Base-by-base conservation (phyloP, 78 protist species). In the Speleostelium caveatum region DNA sequence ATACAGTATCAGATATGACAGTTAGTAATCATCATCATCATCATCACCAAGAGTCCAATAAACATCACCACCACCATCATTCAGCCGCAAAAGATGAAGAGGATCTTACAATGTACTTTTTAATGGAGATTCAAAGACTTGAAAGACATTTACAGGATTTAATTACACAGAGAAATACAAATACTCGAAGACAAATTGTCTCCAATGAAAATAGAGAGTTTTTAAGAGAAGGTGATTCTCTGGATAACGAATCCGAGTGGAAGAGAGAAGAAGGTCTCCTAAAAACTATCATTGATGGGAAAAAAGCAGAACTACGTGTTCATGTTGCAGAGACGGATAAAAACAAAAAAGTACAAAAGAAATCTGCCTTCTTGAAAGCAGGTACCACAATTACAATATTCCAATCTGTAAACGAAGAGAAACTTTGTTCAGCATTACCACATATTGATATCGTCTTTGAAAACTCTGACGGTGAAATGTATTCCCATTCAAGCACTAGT, bases 121-220 rank as follows among this genome's bases (percentile, higher is more conserved):
- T 79, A 30, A 7, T n/a, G 26, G 88, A 79, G 58, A 79, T 79
- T 56, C 75, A 79, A 28, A 28, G 49, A 21, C 55, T 79, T 17
- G 88, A 79, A 39, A 65, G 88, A 68, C 35, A 67, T 24, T 41
- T 79, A 7, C 88, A 79, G 56, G 88, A 79, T 55, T 59, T 59
- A 28, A 67, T 79, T 21, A 68, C 33, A 24, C 88, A 79, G 39
- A 65, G 88, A 65, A 79, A 69, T 10, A 79, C 45, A 21, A 79
- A 79, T 36, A 79, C 88, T 10, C 45, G 88, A 17, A 77, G 56
- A 51, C 41, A 61, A 12, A 49, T 61, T 16, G 51, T 36, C 4
- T 24, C 49, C 32, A 58, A 28, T 53, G 87, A 66, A 12, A 76
- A 79, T 1, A 55, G 73, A 6, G 88, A 79, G 33, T 62, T 77